phyloP scores from a whole-genome alignment of 1,284 basidiomycete species.

The Trichosporon sp. region DNA sequence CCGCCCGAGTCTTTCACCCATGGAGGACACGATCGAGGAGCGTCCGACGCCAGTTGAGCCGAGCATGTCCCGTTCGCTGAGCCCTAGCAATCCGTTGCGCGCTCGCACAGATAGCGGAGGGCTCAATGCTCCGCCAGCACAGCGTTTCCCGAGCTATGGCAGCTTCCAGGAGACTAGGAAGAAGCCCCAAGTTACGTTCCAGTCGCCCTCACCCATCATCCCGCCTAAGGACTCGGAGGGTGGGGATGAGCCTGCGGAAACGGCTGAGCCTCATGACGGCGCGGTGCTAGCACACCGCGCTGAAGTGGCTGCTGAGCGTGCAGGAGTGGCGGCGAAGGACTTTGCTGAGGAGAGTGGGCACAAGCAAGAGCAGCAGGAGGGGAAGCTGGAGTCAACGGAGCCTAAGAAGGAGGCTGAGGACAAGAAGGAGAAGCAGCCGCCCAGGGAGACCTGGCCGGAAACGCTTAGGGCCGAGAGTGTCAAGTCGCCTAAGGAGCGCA shows the following conservation, averaged over 20 bases:
- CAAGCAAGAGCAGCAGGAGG: not conserved
- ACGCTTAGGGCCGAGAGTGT: not conserved
- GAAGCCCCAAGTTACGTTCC: not conserved
- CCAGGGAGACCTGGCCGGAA: not conserved
- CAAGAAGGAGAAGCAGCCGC: slow-evolving; percentile 20
- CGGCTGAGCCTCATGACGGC: not conserved
- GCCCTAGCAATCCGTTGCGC: slow-evolving; percentile 4
- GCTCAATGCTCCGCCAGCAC: not conserved
- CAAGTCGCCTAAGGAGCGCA: not conserved
- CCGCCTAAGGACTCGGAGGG: slow-evolving; percentile 11
- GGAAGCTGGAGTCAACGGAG: not conserved
- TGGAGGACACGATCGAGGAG: slow-evolving; percentile 17
- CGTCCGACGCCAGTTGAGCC: slow-evolving; percentile 7
- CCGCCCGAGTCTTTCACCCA: slow-evolving; percentile 4
- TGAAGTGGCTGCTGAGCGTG: slow-evolving; percentile 19
- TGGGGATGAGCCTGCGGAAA: slow-evolving; percentile 1
- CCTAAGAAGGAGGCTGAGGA: slow-evolving; percentile 38
- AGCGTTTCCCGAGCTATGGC: slow-evolving; percentile 2
- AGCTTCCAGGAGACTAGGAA: slow-evolving; percentile 6
- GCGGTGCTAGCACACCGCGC: not conserved
- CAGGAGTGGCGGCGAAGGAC: not conserved
- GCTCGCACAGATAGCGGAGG: not conserved
- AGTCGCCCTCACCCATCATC: not conserved
- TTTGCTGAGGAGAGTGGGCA: not conserved
- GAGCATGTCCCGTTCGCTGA: slow-evolving; percentile 12